Evolutionary conservation across 2,329 filamentous ascomycete genomes (phyloP), one percentile per base, ranked within the genome.

Genomic region (Diaporthe velutina): DNA sequence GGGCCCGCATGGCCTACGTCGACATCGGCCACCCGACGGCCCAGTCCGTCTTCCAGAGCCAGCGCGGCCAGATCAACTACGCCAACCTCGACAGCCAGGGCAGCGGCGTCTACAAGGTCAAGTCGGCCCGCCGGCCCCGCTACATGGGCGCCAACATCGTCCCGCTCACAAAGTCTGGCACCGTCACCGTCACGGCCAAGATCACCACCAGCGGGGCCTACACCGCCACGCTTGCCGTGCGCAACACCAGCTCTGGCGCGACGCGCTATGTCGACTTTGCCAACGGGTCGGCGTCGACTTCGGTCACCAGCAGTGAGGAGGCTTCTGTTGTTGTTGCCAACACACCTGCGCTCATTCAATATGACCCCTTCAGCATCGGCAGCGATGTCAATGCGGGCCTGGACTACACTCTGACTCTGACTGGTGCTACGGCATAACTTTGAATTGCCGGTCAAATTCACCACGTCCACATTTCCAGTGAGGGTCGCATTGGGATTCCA

Each of bases 61-160:
- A 85, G 76, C 81, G 83, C 15, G 76, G 76, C 3, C 76, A 76
- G 22, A 77, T 88, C 70, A 85, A 85, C 78, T 88, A 85, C 52
- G 82, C 82, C 71, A 86, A 86, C 76, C 79, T 88, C 15, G 84
- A 88, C 72, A 76, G 80, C 3, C 77, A 78, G 48, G 82, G 83
- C 5, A 79, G 73, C 30, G 84, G 82, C 5, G 80, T 79, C 4
- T 89, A 86, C 77, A 83, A 79, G n/a, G 85, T 87, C 75, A 87
- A 86, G 73, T 57, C 83, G 0, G 83, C 81, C 17, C 81, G 86
- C 4, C 80, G 81, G 22, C 87, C 87, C 28, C 80, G 82, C 35
- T 89, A 89, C 79, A 86, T 89, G 85, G 87, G 87, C 0, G 83
- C 86, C 68, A 88, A 85, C 78, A 88, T 88, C 76, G 83, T 86